Percentiles rank a stretch among this genome's conserved stretches.
These are phyloP conservation scores for Pleurotus tuoliensis DNA, from an alignment of 768 basidiomycete species.

Conservation along the genomic window DNA sequence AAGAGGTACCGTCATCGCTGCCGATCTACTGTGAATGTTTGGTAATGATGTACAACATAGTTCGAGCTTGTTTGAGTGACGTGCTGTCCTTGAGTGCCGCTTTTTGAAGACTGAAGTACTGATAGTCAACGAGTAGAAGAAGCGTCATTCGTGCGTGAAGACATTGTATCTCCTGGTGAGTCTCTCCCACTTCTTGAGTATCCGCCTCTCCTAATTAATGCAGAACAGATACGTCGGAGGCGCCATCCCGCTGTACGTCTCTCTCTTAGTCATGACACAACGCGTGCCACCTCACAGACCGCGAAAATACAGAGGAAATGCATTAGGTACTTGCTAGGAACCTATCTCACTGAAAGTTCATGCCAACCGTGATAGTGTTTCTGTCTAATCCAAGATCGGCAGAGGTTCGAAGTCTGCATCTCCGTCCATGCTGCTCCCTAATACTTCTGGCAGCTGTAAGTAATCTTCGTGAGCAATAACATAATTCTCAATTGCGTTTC, in stretches of 20 bases:
- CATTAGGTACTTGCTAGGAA: background rate
- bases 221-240: slow-evolving; percentile 6
- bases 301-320: background rate
- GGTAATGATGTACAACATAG: background rate
- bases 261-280: background rate
- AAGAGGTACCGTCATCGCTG: background rate
- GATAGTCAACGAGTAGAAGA: background rate
- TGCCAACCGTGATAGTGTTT: background rate
- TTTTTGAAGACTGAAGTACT: background rate
- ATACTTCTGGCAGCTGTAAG: background rate
- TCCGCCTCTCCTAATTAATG: no score
- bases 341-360: background rate
- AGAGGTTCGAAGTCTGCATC: background rate
- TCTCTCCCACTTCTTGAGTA: background rate
- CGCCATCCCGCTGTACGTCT: background rate
- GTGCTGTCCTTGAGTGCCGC: background rate
- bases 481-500: background rate
- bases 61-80: slow-evolving; percentile 5
- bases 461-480: background rate
- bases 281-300: background rate
- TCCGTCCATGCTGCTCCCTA: background rate
- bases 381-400: slow-evolving; percentile 3
- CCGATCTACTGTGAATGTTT: no score
- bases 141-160: slow-evolving; percentile 1
- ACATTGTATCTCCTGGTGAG: background rate